Conservation (phyloP, 2,329 filamentous ascomycete species). For the Paraphoma sp. region DNA sequence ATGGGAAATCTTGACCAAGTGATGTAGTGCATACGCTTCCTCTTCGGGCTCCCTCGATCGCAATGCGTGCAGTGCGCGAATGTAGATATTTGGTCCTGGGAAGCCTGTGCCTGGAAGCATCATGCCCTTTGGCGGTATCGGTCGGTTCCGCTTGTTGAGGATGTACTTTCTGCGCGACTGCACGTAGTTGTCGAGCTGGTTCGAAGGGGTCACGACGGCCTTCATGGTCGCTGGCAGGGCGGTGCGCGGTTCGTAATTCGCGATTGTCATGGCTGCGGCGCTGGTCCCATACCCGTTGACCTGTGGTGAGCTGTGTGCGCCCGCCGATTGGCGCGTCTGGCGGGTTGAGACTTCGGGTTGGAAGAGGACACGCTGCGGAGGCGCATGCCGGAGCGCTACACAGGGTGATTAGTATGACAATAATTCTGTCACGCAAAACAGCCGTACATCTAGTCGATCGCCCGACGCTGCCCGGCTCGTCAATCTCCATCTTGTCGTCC, state of each 20-base stretch:
- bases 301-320: conserved; percentile 51
- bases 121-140: conserved; percentile 55
- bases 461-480: conserved; percentile 52
- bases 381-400: conserved; percentile 73
- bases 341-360: conserved; percentile 78
- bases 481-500: conserved; percentile 54
- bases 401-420: conserved; percentile 34
- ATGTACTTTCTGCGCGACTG: conserved; percentile 62
- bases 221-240: conserved; percentile 71
- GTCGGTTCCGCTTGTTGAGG: conserved; percentile 51
- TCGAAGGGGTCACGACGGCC: conserved; percentile 76
- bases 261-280: conserved; percentile 63
- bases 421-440: not conserved
- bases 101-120: conserved; percentile 70
- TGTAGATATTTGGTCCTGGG: conserved; percentile 88
- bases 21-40: conserved; percentile 90
- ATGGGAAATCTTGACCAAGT: conserved; percentile 93
- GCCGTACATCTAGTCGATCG: conserved; percentile 43
- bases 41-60: conserved; percentile 81
- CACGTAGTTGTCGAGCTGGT: conserved; percentile 72
- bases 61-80: conserved; percentile 82
- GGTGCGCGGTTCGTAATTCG: conserved; percentile 73
- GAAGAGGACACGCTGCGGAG: conserved; percentile 82
- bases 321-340: conserved; percentile 63
- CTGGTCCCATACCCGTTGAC: conserved; percentile 49